A percentile compares a stretch with the other conserved stretches of the same genome.
Evolutionary conservation across 2,329 filamentous ascomycete species (phyloP).

Genomic region (Erysiphe neolycopersici): DNA sequence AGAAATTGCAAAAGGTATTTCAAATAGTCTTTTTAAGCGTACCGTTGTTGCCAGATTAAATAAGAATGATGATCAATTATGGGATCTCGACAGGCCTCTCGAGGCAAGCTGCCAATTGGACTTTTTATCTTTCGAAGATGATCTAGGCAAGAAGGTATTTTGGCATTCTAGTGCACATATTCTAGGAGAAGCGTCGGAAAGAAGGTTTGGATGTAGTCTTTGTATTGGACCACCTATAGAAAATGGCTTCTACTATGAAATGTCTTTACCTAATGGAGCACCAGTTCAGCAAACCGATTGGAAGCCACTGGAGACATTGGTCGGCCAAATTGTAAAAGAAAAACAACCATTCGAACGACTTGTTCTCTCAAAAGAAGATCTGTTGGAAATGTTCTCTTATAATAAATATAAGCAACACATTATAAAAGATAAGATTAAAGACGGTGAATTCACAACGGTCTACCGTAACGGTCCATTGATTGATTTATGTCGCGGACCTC

Average conservation of each 20-base stretch:
- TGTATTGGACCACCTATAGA: constrained; percentile 85
- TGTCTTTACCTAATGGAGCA: constrained; percentile 49
- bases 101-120: constrained; percentile 71
- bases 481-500: constrained; percentile 83
- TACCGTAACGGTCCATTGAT: constrained; percentile 81
- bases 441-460: constrained; percentile 76
- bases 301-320: constrained; percentile 59
- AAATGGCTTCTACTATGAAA: constrained; percentile 93
- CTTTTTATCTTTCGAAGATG: constrained; percentile 53
- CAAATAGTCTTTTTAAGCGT: constrained; percentile 61
- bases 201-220: constrained; percentile 69
- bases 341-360: constrained; percentile 87
- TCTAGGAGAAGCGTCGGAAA: constrained; percentile 81
- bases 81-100: constrained; percentile 77
- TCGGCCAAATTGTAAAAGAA: constrained; percentile 72
- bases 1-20: constrained; percentile 51
- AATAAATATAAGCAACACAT: constrained; percentile 98
- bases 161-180: constrained; percentile 95
- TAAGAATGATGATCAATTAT: constrained; percentile 41
- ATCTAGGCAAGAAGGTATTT: constrained; percentile 67
- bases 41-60: constrained; percentile 71
- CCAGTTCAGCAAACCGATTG: constrained; percentile 54
- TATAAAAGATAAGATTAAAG: constrained; percentile 73
- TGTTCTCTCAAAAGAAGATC: constrained; percentile 66
- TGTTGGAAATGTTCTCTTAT: constrained; percentile 90